Conservation (phyloP, 1,284 basidiomycete genomes). For the Gomphus bonarii region DNA sequence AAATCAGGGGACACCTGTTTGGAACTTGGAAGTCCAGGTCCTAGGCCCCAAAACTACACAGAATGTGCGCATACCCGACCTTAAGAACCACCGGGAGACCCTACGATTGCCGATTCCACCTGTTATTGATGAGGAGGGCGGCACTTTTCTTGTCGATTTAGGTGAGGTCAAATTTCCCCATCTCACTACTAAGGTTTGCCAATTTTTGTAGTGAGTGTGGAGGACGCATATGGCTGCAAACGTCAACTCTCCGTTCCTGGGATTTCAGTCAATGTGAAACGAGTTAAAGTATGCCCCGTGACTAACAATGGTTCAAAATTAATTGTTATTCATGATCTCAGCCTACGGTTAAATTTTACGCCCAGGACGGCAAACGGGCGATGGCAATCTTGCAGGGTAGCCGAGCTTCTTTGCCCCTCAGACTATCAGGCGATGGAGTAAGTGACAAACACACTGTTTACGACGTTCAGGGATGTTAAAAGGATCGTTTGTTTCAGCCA, state of each 20-base stretch:
- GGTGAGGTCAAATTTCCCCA: slow-evolving; percentile 30
- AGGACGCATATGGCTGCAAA: slow-evolving; percentile 85
- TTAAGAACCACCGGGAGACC: slow-evolving; percentile 39
- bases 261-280: slow-evolving; percentile 81
- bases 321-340: slow-evolving; percentile 20
- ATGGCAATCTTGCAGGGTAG: slow-evolving; percentile 73
- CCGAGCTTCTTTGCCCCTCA: slow-evolving; percentile 60
- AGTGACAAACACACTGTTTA: slow-evolving; percentile 21
- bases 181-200: background rate
- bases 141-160: slow-evolving; percentile 72
- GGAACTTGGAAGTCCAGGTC: slow-evolving; percentile 74
- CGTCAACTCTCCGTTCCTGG: slow-evolving; percentile 69
- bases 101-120: slow-evolving; percentile 60
- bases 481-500: slow-evolving; percentile 41
- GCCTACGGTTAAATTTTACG: slow-evolving; percentile 84
- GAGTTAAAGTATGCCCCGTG: slow-evolving; percentile 51
- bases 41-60: slow-evolving; percentile 60
- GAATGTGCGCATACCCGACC: slow-evolving; percentile 41
- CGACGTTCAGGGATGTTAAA: background rate
- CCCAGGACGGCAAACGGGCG: slow-evolving; percentile 42
- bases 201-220: slow-evolving; percentile 54
- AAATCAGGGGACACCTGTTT: slow-evolving; percentile 76
- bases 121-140: slow-evolving; percentile 59
- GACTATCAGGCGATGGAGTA: slow-evolving; percentile 82
- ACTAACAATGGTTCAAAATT: background rate